Conservation (phyloP, 2,329 filamentous ascomycete species). For the Scorias spongiosa region DNA sequence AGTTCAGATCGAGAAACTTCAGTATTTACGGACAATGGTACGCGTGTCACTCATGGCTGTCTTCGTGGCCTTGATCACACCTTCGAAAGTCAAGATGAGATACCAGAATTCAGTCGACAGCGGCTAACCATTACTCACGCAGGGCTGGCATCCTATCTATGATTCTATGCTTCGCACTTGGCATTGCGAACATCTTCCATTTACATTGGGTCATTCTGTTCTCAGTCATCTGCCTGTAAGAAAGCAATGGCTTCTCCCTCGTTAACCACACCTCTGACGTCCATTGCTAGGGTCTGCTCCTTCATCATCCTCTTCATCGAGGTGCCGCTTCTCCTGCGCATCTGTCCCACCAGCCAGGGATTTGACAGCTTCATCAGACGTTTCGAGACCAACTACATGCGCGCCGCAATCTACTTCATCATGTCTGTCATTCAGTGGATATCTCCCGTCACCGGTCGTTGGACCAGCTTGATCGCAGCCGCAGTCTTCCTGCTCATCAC, state of each 20-base stretch:
- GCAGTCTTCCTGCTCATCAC: slow-evolving; percentile 69
- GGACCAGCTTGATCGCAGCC: slow-evolving; percentile 68
- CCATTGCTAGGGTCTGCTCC: slow-evolving; percentile 26
- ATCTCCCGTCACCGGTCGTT: slow-evolving; percentile 44
- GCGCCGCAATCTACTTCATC: slow-evolving; percentile 66
- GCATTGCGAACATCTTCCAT: slow-evolving; percentile 54
- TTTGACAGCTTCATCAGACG: slow-evolving; percentile 84
- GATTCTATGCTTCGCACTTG: slow-evolving; percentile 50
- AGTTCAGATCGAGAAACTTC: slow-evolving; percentile 51
- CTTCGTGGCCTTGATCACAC: no score
- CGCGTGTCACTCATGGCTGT: slow-evolving; percentile 11
- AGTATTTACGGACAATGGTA: slow-evolving; percentile 60
- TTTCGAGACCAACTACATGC: slow-evolving; percentile 94
- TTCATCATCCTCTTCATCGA: slow-evolving; percentile 43
- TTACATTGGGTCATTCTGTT: slow-evolving; percentile 45
- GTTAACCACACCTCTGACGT: not conserved
- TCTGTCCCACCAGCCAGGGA: slow-evolving; percentile 82
- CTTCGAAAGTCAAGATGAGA: no score
- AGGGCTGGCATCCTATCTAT: slow-evolving; percentile 46
- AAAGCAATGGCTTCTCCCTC: slow-evolving; percentile 2
- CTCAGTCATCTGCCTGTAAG: slow-evolving; percentile 37
- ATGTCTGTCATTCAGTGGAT: slow-evolving; percentile 80
- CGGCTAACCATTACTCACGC: slow-evolving; percentile 1
- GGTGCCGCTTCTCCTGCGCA: slow-evolving; percentile 85
- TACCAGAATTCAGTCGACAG: no score